Conservation (phyloP, 1,284 basidiomycete genomes). For the Boletus sp. region DNA sequence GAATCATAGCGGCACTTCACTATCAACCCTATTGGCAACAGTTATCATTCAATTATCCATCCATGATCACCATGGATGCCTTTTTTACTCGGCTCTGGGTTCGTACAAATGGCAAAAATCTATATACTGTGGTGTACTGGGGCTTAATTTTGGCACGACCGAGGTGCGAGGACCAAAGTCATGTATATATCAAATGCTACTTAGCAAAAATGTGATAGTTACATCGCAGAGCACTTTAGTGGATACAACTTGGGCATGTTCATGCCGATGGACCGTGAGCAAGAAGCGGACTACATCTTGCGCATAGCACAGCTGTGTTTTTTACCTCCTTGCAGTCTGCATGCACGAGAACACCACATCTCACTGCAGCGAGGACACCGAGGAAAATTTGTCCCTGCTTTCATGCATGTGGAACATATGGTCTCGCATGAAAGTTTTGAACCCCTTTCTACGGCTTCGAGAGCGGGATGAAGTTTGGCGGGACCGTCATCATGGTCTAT, state of each 20-base stretch:
- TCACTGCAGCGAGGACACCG: conserved; percentile 59
- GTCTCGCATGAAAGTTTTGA: conserved; percentile 48
- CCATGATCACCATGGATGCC: conserved; percentile 1
- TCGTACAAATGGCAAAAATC: background rate
- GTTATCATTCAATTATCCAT: background rate
- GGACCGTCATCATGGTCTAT: conserved; percentile 24
- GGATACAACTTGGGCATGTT: background rate
- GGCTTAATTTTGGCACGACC: background rate
- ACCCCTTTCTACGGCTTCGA: conserved; percentile 51
- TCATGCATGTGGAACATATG: conserved; percentile 55
- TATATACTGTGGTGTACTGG: no score
- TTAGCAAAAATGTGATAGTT: background rate
- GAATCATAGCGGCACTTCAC: conserved; percentile 9
- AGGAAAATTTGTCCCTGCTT: conserved; percentile 57
- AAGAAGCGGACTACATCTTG: conserved; percentile 11
- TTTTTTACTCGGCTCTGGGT: background rate
- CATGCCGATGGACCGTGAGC: background rate
- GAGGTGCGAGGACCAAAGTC: background rate
- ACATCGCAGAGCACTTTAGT: background rate
- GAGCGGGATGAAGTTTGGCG: conserved; percentile 42
- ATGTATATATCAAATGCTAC: background rate
- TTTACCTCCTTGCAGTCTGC: conserved; percentile 50
- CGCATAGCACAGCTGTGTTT: conserved; percentile 42
- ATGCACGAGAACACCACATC: conserved; percentile 67
- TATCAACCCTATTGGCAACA: background rate